phyloP scores from a whole-genome alignment of 305 asterid species.

The Caryopteris hybrid region DNA sequence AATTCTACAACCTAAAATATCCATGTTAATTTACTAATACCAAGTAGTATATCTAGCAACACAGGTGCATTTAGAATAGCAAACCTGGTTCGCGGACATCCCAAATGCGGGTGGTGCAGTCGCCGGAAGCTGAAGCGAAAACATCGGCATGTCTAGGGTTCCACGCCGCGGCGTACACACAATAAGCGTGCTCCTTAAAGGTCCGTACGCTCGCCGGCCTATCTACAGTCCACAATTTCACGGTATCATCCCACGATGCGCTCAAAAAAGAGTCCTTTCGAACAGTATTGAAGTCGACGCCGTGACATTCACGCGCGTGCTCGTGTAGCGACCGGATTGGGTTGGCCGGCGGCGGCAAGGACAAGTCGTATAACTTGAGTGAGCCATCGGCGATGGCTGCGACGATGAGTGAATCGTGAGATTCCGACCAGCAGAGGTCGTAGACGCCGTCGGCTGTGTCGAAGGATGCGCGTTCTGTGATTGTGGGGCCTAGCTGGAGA shows the following conservation, averaged over 20 bases:
- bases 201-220: conserved; percentile 85
- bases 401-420: conserved; percentile 81
- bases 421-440: conserved; percentile 94
- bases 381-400: conserved; percentile 92
- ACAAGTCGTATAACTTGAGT: conserved; percentile 74
- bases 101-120: conserved; percentile 93
- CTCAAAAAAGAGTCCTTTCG: conserved; percentile 92
- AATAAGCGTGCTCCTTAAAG: conserved; percentile 93
- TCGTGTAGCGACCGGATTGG: conserved; percentile 89
- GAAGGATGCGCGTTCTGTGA: conserved; percentile 67
- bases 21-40: not conserved
- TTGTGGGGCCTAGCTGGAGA: conserved; percentile 67
- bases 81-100: conserved; percentile 96
- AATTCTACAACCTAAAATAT: not conserved
- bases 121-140: conserved; percentile 94
- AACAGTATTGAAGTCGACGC: conserved; percentile 72
- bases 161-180: conserved; percentile 91
- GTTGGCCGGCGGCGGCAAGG: conserved; percentile 74
- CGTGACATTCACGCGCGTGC: conserved; percentile 88
- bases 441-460: conserved; percentile 96
- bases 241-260: conserved; percentile 93
- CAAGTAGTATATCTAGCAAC: not conserved
- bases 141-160: conserved; percentile 94
- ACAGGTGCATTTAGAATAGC: not conserved
- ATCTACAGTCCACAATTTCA: conserved; percentile 96